Base-by-base conservation (phyloP, 176 grass and related monocot species). In the Poa pratensis region DNA sequence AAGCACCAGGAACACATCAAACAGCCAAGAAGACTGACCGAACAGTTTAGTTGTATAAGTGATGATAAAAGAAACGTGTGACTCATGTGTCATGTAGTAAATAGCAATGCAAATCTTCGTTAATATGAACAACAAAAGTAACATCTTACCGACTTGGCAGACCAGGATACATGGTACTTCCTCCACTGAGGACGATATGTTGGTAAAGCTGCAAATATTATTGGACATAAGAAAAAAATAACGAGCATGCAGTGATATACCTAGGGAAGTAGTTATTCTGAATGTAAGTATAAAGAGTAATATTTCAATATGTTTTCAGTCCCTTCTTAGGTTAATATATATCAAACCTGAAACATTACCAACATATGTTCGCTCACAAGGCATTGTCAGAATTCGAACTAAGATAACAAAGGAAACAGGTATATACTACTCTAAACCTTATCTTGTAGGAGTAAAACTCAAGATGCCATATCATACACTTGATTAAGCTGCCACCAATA, bases 81-180 rank as follows among this genome's bases (percentile, higher is more conserved):
- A 54, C 77, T 39, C 10, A 51, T 54, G 34, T 57, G 49, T 69
- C 19, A 5, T 63, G 15, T 55, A 53, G 43, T 63, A 73, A 20
- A 24, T 16, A 73, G 19, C 43, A 74, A 15, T 37, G 24, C 7
- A 83, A 83, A 13, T 65, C 26, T 30, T 63, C 27, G 4, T 30
- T 65, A 65, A 77, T 35, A 54, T 27, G 50, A 42, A 50, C 49
- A 60, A 23, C 1, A 69, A 5, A 37, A 83, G 28, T 81, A 64
- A 30, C 58, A 60, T 87, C 78, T 81, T 88, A 94, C 96, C 96
- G 73, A 77, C 96, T 98, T 78, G 93, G 96, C 22, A 98, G 80
- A 80, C 96, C 93, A 95, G 93, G 93, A 85, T 94, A 98, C 93
- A 94, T 96, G 73, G 96, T 96, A 86, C 91, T 98, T 86, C 96